Percentiles rank a stretch among this genome's conserved stretches.
phyloP scores from a whole-genome alignment of 306 rosid genomes.

The Corylus heterophylla region DNA sequence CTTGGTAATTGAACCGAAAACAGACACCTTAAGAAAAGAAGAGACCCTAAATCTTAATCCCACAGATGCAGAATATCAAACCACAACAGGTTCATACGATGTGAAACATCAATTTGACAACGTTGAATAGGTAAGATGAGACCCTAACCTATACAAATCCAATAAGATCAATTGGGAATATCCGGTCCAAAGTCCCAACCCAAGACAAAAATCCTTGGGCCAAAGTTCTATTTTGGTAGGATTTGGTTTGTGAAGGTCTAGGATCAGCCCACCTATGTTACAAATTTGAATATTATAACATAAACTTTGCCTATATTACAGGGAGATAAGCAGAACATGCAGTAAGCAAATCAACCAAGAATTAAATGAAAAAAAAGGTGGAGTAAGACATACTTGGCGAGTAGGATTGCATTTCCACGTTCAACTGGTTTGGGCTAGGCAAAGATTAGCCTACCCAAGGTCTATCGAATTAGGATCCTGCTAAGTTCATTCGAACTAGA shows the following conservation, averaged over 20 bases:
- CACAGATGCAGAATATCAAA: constrained; percentile 1
- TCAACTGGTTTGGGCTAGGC: not conserved
- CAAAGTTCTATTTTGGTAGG: not conserved
- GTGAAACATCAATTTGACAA: constrained; percentile 18
- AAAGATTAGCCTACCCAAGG: not conserved
- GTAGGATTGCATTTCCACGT: not conserved
- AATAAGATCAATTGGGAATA: not conserved
- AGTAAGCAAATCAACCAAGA: not conserved
- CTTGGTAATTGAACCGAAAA: constrained; percentile 17
- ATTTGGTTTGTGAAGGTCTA: not conserved
- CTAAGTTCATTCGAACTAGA: too few species aligned
- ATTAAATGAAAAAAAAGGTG: not conserved
- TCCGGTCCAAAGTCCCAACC: constrained; percentile 12
- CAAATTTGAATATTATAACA: not conserved
- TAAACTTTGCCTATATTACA: too few species aligned
- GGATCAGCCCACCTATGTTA: not conserved
- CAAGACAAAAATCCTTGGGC: constrained; percentile 17
- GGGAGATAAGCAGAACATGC: not conserved
- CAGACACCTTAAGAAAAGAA: constrained; percentile 7
- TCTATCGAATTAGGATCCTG: too few species aligned
- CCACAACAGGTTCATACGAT: constrained; percentile 9
- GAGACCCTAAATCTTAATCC: constrained; percentile 22
- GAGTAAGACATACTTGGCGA: not conserved
- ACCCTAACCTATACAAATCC: not conserved
- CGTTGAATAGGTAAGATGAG: constrained; percentile 10